Conservation (phyloP, 2,329 filamentous ascomycete species). For the Fusarium veterinarium region DNA sequence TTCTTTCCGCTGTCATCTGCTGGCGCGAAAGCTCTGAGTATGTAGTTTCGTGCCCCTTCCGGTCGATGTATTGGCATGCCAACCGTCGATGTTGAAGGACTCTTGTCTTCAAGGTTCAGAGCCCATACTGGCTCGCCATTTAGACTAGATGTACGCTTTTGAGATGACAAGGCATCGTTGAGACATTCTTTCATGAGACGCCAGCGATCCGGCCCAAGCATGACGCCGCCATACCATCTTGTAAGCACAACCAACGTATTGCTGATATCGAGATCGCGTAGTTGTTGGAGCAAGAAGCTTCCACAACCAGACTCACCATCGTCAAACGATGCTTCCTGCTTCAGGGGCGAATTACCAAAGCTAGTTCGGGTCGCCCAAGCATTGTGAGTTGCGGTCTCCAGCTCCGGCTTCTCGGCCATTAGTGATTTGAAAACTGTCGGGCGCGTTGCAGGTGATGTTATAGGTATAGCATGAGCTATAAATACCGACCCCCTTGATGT, state of each 20-base stretch:
- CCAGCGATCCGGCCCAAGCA: constrained; percentile 72
- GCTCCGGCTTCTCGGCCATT: constrained; percentile 59
- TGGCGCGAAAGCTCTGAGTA: constrained; percentile 69
- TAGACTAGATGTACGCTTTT: constrained; percentile 52
- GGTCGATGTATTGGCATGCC: constrained; percentile 80
- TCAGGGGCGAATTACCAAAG: constrained; percentile 52
- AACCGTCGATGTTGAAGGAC: constrained; percentile 51
- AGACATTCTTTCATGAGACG: constrained; percentile 69
- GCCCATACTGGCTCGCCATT: constrained; percentile 70
- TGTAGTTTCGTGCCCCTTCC: constrained; percentile 72
- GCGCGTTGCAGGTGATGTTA: constrained; percentile 56
- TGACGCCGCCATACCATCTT: constrained; percentile 71
- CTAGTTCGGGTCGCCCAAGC: constrained; percentile 61
- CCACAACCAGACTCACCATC: constrained; percentile 72
- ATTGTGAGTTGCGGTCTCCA: constrained; percentile 69
- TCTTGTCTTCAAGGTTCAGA: constrained; percentile 65
- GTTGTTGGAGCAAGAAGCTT: constrained; percentile 64
- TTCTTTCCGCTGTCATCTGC: constrained; percentile 41
- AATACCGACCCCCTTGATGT: constrained; percentile 67
- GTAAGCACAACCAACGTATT: constrained; percentile 69
- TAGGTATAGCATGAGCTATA: constrained; percentile 61
- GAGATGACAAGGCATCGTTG: constrained; percentile 64
- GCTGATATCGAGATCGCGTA: constrained; percentile 62
- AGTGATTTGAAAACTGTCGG: constrained; percentile 59
- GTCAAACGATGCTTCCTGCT: constrained; percentile 65